Base-by-base conservation (phyloP, 495 filamentous ascomycete species). In the Recurvomyces mirabilis region DNA sequence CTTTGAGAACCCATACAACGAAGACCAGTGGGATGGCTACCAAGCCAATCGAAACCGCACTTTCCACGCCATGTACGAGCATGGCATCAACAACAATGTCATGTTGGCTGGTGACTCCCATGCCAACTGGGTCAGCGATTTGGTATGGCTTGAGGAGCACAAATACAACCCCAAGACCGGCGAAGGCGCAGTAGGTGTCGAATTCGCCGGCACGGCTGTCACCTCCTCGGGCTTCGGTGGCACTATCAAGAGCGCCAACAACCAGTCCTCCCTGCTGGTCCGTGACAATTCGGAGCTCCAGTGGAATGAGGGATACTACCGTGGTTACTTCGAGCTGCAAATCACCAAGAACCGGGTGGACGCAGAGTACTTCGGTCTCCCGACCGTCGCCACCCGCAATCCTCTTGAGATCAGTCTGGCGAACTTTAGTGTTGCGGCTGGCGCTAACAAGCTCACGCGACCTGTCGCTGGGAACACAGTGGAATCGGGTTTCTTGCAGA, bases 261-360 rank as follows among this genome's bases (percentile, higher is more conserved):
- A 52, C 19, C 34, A 54, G 39, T 63, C 68, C 4, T 22, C 57
- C 17, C 57, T 56, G 17, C 64, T 73, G 18, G 61, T 76, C 18
- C 53, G 44, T 5, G 61, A 65, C n/a, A 81, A 79, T 50, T 47
- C 55, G 15, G 71, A 75, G 51, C 63, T 83, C 43, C 74, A 78
- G 58, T 83, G 78, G 77, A 70, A 73, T 47, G 78, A 82, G 47
- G 60, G 72, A 21, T 81, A 73, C 51, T 83, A 82, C 51, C 64
- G 77, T 17, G 78, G 60, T 2, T 63, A 63, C 43, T 61, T 54
- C 45, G 60, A 63, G 42, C 47, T 61, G 23, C 54, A 60, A 12
- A 51, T 63, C 45, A 41, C 28, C 18, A 10, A 19, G 2, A 44
- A 60, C n/a, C 25, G 49, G 19, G 43, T 59, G 11, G 29, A 65